Conservation (phyloP, 176 grass and related monocot species). For the Oryza nivara region DNA sequence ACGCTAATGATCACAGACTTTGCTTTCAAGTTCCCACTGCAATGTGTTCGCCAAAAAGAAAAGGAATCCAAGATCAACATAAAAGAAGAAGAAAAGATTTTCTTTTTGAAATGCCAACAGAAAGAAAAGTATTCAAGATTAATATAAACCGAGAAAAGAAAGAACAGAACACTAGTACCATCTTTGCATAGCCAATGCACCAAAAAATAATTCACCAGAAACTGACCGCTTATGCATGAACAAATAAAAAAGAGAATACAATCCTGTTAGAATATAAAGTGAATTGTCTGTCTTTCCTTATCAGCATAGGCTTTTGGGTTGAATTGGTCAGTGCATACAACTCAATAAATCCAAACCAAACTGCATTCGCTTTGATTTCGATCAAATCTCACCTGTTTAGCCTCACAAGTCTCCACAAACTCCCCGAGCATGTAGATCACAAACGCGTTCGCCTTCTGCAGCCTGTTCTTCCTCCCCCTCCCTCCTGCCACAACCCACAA, state of each 20-base stretch:
- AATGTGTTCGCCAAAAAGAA: conserved; percentile 11
- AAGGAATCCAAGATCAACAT: conserved; percentile 2
- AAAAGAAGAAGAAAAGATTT: not conserved
- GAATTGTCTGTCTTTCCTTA: too few species aligned
- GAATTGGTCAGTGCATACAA: too few species aligned
- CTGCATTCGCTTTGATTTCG: not conserved
- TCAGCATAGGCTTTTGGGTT: accelerated
- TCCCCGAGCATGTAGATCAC: conserved; percentile 92
- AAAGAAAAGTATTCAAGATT: not conserved
- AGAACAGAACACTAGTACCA: not conserved
- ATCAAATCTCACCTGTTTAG: conserved; percentile 68
- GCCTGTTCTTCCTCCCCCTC: conserved; percentile 57
- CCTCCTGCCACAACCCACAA: conserved; percentile 18
- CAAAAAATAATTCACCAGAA: not conserved
- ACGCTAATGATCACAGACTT: conserved; percentile 35
- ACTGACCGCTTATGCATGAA: not conserved
- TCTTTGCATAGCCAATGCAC: not conserved
- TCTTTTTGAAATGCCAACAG: not conserved
- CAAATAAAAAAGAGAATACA: not conserved
- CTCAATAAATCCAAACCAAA: not conserved
- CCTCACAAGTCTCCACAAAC: conserved; percentile 67
- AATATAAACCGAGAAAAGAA: not conserved
- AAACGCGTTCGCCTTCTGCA: conserved; percentile 81
- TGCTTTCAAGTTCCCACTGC: conserved; percentile 40
- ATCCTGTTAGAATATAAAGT: not conserved